Conservation (phyloP, 805 yeast genomes). For the Kazachstania bromeliacearum region DNA sequence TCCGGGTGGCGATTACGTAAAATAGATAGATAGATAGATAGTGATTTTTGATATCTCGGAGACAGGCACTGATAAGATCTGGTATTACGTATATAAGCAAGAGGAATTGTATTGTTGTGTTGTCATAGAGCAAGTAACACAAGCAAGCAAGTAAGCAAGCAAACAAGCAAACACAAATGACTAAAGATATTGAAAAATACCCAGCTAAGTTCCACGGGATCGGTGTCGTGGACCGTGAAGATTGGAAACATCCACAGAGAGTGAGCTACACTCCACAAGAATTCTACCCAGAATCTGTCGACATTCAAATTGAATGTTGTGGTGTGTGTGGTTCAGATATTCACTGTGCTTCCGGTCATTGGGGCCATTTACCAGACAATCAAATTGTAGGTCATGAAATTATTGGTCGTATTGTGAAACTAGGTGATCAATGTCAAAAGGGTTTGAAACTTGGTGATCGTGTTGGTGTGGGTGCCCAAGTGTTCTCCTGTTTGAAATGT, state of each 20-base stretch:
- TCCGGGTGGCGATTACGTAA: too few species aligned
- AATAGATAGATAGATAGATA: too few species aligned
- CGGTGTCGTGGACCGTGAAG: conserved; percentile 39
- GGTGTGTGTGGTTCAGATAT: conserved; percentile 60
- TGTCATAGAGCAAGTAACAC: too few species aligned
- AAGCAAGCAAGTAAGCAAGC: background rate
- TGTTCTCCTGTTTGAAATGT: conserved; percentile 55
- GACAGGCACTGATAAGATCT: too few species aligned
- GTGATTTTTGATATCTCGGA: too few species aligned
- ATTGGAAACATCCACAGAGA: conserved; percentile 49
- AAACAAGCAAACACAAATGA: background rate
- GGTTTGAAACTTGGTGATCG: conserved; percentile 56
- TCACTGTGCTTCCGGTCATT: conserved; percentile 18
- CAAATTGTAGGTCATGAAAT: conserved; percentile 61
- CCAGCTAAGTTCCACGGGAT: conserved; percentile 49
- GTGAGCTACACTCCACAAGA: conserved; percentile 41
- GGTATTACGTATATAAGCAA: too few species aligned
- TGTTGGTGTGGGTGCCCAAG: conserved; percentile 74
- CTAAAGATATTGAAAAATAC: too few species aligned
- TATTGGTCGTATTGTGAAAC: conserved; percentile 47
- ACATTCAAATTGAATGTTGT: conserved; percentile 49
- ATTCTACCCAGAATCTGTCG: conserved; percentile 39
- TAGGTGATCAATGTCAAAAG: conserved; percentile 45
- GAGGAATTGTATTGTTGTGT: too few species aligned
- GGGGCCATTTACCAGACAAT: conserved; percentile 17